Base-by-base conservation (phyloP, 179 eudicot species). In the Patellifolia procumbens region DNA sequence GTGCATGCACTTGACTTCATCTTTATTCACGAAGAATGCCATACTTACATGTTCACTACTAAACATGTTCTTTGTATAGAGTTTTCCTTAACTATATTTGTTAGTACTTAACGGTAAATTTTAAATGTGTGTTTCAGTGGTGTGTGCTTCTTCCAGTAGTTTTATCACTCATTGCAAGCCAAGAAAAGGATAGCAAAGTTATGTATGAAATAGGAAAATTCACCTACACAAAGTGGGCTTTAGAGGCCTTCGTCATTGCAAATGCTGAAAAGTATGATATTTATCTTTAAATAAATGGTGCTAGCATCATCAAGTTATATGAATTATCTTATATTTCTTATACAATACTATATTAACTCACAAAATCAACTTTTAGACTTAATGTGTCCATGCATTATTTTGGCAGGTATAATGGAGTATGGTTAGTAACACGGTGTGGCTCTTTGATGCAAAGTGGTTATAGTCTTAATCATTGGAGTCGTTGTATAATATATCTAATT, bases 341-440 rank as follows among this genome's bases (percentile, higher is more conserved):
- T n/a, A n/a, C n/a, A n/a, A 7, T 7, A 53, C 58, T 6, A 53
- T 20, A n/a, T 53, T 53, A 19, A n/a, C 2, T 5, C n/a, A 6
- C n/a, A 7, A 53, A 7, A 53, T 53, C 7, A 56, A 22, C 31
- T 56, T 56, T 8, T 7, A 52, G 8, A 31, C 2, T 43, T 43
- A 26, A 70, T 20, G 1, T 68, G 28, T 26, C 52, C 20, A 32
- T 59, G n/a, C 1, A 8, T 16, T 3, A 53, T 12, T 0, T 49
- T 24, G n/a, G 66, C 71, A 95, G 98, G 88, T 95, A 88, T 80
- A 77, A 82, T 5, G 98, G 99, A 28, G 99, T 93, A 61, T 95
- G 98, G 98, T 74, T 95, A 67, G 88, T 95, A 69, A 93, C 98
- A 26, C 91, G 98, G 0, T 95, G 99, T 77, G 92, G 92, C 34